phyloP scores from a whole-genome alignment of 768 basidiomycete species.

The Amanita inopinata region DNA sequence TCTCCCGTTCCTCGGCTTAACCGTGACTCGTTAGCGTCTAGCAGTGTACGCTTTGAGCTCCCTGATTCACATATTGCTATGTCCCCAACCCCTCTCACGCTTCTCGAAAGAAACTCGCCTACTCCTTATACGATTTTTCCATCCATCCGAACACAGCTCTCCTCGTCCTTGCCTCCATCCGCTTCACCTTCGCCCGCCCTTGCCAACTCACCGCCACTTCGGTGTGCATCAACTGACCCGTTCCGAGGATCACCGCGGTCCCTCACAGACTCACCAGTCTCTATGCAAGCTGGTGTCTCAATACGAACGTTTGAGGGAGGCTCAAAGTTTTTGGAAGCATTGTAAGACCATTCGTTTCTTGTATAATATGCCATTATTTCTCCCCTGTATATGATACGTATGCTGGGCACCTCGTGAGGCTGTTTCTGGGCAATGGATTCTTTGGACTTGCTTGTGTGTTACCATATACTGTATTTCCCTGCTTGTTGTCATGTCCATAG shows the following conservation, averaged over 20 bases:
- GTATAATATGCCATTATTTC: too few relatives aligned
- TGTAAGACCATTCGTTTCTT: constrained; percentile 17
- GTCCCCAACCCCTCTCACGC: constrained; percentile 9
- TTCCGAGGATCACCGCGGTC: neutral
- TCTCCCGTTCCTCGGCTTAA: constrained; percentile 16
- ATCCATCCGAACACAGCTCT: constrained; percentile 20
- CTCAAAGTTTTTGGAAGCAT: constrained; percentile 37
- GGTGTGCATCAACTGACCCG: constrained; percentile 13
- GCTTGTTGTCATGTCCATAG: too few relatives aligned
- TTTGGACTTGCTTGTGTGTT: too few relatives aligned
- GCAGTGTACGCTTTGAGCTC: constrained; percentile 21
- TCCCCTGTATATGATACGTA: too few relatives aligned
- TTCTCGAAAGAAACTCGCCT: constrained; percentile 15
- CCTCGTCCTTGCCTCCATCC: constrained; percentile 23
- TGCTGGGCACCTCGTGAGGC: too few relatives aligned
- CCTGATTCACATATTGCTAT: constrained; percentile 13
- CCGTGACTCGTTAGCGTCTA: constrained; percentile 18
- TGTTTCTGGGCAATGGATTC: too few relatives aligned
- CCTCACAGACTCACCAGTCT: constrained; percentile 9
- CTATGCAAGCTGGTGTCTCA: constrained; percentile 16
- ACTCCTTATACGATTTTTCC: constrained; percentile 18
- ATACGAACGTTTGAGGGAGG: constrained; percentile 33
- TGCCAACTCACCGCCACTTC: constrained; percentile 16
- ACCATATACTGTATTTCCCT: too few relatives aligned
- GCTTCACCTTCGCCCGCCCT: constrained; percentile 14